These are phyloP conservation scores for Articulospora tetracladia DNA, from an alignment of 495 filamentous ascomycete genomes.

Conservation along the genomic window DNA sequence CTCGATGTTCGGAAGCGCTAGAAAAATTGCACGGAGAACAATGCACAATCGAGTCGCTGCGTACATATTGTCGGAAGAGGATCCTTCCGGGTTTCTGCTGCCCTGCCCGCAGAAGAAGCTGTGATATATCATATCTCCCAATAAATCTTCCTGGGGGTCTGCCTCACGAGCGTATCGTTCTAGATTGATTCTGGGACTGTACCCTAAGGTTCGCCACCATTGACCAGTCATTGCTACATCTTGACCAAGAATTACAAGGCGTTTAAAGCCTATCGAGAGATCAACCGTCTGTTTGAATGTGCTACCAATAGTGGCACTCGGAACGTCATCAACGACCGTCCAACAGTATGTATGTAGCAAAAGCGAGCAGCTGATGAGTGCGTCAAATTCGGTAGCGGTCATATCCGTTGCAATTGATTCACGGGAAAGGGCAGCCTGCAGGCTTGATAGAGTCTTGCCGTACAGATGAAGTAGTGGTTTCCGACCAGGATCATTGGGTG, in stretches of 20 bases:
- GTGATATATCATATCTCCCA: neutral
- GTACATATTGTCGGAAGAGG: neutral
- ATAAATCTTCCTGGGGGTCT: neutral
- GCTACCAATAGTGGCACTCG: neutral
- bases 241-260: neutral
- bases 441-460: neutral
- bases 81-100: neutral
- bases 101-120: constrained; percentile 3
- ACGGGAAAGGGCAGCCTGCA: neutral
- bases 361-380: constrained; percentile 2
- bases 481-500: neutral
- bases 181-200: constrained; percentile 6
- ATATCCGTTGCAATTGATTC: neutral
- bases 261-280: constrained; percentile 1
- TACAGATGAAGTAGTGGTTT: neutral
- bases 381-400: neutral
- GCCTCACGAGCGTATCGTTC: neutral
- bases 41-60: neutral
- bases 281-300: neutral
- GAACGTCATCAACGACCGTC: neutral
- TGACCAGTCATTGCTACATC: neutral
- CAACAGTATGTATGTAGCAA: constrained; percentile 4
- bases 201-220: neutral
- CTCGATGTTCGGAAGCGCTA: neutral
- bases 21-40: neutral